Evolutionary conservation across 139 green algal genomes (phyloP).

Genomic region (Chlamydomonas sp.): DNA sequence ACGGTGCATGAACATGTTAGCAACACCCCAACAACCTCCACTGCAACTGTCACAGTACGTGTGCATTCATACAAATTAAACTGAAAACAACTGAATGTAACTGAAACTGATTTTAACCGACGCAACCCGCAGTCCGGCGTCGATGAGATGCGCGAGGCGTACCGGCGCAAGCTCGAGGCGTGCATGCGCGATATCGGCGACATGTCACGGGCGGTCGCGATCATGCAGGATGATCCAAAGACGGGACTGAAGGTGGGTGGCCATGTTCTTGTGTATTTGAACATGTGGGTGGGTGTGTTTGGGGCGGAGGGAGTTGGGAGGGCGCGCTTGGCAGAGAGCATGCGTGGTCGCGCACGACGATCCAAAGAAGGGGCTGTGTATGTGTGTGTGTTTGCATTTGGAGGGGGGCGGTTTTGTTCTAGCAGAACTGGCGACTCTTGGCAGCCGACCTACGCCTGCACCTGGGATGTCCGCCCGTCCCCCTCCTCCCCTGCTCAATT

Average conservation of each 20-base stretch:
- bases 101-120: no score
- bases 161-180: slow-evolving; percentile 25
- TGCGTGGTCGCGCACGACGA: no score
- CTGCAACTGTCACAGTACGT: not conserved
- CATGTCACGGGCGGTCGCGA: slow-evolving; percentile 23
- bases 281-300: not conserved
- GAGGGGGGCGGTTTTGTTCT: no score
- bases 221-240: slow-evolving; percentile 22
- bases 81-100: not conserved
- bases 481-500: not conserved
- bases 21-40: no score
- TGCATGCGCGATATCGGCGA: slow-evolving; percentile 25
- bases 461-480: not conserved
- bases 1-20: no score
- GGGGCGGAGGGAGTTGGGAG: not conserved
- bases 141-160: slow-evolving; percentile 34
- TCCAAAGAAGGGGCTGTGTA: slow-evolving; percentile 4
- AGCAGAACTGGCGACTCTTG: no score
- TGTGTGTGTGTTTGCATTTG: no score
- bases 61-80: not conserved
- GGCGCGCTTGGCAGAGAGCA: not conserved
- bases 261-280: not conserved
- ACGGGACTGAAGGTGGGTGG: not conserved
- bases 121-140: slow-evolving; percentile 14
- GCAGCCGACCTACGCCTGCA: no score